These are phyloP conservation scores for Kalmanozyma brasiliensis DNA, from an alignment of 1,284 basidiomycete species.

Conservation along the genomic window DNA sequence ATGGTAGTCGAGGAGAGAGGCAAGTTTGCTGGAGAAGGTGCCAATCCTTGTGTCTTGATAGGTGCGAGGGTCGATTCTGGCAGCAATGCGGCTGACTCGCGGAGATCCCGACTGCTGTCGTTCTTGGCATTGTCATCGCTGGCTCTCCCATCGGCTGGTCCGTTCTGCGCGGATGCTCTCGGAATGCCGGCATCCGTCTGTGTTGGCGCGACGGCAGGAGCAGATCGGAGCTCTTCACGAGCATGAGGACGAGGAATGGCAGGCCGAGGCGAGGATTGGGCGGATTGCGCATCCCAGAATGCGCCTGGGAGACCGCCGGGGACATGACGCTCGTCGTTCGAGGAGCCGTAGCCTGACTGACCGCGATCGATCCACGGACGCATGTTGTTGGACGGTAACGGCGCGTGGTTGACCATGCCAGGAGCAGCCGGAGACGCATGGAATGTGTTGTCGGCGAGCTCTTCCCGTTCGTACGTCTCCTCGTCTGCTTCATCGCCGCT, in stretches of 20 bases:
- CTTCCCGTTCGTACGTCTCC: conserved; percentile 24
- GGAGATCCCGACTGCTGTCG: conserved; percentile 2
- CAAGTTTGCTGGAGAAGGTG: conserved; percentile 21
- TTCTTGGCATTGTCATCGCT: conserved; percentile 1
- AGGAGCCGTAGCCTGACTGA: conserved; percentile 21
- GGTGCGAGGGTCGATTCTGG: conserved; percentile 20
- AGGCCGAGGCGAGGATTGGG: not conserved
- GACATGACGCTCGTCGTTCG: conserved; percentile 35
- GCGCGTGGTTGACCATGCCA: conserved; percentile 1
- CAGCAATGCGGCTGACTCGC: not conserved
- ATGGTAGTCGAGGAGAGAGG: conserved; percentile 38
- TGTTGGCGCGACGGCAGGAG: not conserved
- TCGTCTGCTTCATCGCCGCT: conserved; percentile 43
- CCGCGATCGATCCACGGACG: conserved; percentile 38
- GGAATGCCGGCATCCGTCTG: not conserved
- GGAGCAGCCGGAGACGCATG: not conserved
- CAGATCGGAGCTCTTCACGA: not conserved
- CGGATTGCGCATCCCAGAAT: conserved; percentile 35
- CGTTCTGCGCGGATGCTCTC: not conserved
- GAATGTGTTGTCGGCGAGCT: conserved; percentile 11
- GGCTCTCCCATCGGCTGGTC: conserved; percentile 1
- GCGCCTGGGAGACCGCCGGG: conserved; percentile 40
- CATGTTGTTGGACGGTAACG: conserved; percentile 2
- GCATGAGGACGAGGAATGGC: not conserved
- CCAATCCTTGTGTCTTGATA: conserved; percentile 33